Conservation (phyloP, 768 basidiomycete species). For the Leccinum uliginosum region DNA sequence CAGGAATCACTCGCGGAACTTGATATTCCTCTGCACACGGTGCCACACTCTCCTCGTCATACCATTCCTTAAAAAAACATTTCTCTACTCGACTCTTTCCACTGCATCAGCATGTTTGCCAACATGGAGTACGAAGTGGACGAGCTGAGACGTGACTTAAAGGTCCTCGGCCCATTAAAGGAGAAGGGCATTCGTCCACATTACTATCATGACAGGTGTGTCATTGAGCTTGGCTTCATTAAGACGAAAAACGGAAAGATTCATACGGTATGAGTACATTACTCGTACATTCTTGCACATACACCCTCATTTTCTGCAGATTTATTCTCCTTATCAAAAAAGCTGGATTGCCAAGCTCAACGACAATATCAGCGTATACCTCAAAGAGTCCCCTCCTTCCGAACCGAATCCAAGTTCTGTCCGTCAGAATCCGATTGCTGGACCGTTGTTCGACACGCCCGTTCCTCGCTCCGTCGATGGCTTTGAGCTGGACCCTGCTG, state of each 20-base stretch:
- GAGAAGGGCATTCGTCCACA: constrained; percentile 48
- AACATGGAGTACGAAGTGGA: constrained; percentile 94
- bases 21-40: constrained; percentile 68
- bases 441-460: constrained; percentile 49
- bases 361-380: constrained; percentile 40
- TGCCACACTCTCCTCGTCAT: constrained; percentile 52
- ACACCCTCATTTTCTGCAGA: constrained; percentile 34
- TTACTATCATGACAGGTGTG: constrained; percentile 72
- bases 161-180: constrained; percentile 52
- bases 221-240: constrained; percentile 76
- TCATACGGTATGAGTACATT: constrained; percentile 50
- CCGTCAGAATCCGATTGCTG: constrained; percentile 40
- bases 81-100: constrained; percentile 45
- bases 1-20: constrained; percentile 54
- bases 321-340: constrained; percentile 71
- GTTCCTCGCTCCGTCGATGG: constrained; percentile 63
- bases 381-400: constrained; percentile 52
- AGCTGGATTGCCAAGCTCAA: constrained; percentile 61
- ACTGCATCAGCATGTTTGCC: constrained; percentile 58
- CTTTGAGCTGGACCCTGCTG: constrained; percentile 58
- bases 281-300: neutral
- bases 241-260: constrained; percentile 61
- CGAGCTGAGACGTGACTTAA: constrained; percentile 76
- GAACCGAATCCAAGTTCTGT: constrained; percentile 49
- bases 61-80: constrained; percentile 58